A percentile compares a stretch with the other conserved stretches of the same genome.
These are phyloP conservation scores for Graphilbum fragrans DNA, from an alignment of 2,329 filamentous ascomycete species.

Conservation along the genomic window DNA sequence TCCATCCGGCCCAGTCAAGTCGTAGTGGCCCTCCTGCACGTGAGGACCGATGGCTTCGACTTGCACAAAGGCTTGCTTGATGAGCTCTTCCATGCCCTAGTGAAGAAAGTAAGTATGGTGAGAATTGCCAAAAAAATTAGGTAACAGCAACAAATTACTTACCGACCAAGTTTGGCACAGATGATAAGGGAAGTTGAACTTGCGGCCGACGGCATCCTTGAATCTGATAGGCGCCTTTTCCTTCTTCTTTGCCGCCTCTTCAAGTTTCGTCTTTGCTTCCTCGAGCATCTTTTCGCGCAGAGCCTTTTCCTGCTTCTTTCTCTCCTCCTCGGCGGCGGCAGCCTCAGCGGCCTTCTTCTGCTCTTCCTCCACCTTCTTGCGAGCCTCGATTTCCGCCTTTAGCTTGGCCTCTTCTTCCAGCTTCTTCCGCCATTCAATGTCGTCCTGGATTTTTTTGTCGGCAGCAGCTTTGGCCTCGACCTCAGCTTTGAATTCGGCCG, in stretches of 20 bases:
- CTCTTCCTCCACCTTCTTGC: slow-evolving; percentile 33
- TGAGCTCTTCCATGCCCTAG: slow-evolving; percentile 76
- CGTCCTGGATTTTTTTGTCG: slow-evolving; percentile 17
- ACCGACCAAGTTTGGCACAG: slow-evolving; percentile 76
- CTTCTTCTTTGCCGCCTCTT: slow-evolving; percentile 32
- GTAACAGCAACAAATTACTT: slow-evolving; percentile 22
- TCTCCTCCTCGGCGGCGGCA: slow-evolving; percentile 30
- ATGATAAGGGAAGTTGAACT: slow-evolving; percentile 85
- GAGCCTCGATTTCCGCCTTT: slow-evolving; percentile 27
- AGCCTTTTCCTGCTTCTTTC: slow-evolving; percentile 44
- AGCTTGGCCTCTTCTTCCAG: slow-evolving; percentile 31
- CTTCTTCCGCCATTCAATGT: slow-evolving; percentile 30
- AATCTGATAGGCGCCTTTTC: slow-evolving; percentile 72
- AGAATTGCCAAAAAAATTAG: not conserved
- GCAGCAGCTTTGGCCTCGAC: slow-evolving; percentile 19
- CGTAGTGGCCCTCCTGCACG: slow-evolving; percentile 68
- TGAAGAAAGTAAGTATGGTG: slow-evolving; percentile 29
- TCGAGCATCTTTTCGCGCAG: slow-evolving; percentile 36
- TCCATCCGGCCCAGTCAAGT: slow-evolving; percentile 65
- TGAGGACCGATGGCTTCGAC: slow-evolving; percentile 66
- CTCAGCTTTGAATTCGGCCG: slow-evolving; percentile 24
- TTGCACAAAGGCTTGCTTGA: slow-evolving; percentile 72
- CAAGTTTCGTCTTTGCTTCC: slow-evolving; percentile 31
- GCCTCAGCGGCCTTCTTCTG: slow-evolving; percentile 30
- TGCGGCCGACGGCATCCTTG: slow-evolving; percentile 82